Evolutionary conservation across 495 filamentous ascomycete genomes (phyloP).

Genomic region (Choiromyces venosus): DNA sequence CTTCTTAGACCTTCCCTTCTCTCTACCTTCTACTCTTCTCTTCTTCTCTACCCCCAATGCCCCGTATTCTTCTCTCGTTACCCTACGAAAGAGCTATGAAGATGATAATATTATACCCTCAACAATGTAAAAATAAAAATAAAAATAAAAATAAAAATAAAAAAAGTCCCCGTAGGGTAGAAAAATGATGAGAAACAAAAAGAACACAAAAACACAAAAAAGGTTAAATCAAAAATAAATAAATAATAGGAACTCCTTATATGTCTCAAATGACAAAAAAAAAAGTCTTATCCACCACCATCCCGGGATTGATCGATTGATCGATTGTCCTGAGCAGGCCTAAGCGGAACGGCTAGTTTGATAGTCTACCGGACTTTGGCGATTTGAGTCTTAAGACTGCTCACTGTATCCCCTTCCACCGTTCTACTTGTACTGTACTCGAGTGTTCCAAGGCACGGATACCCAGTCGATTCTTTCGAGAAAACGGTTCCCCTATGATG

Average conservation of each 20-base stretch:
- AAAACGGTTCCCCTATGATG: no score
- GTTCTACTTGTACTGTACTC: no score
- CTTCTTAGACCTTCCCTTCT: neutral
- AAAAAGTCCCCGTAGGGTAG: neutral
- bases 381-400: neutral
- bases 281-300: no score
- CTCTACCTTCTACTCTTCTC: neutral
- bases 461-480: neutral
- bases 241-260: neutral
- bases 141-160: no score
- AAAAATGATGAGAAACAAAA: neutral
- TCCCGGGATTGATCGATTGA: neutral
- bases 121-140: neutral
- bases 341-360: constrained; percentile 24
- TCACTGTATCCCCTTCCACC: no score
- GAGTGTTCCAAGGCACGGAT: neutral
- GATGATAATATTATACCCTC: neutral
- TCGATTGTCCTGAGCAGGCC: constrained; percentile 20
- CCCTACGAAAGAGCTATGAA: neutral
- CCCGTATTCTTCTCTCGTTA: neutral
- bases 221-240: neutral
- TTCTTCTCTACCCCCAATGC: neutral
- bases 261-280: neutral
- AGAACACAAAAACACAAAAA: neutral
- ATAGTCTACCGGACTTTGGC: constrained; percentile 15